Evolutionary conservation across 164 flowering plant genomes (phyloP).

Genomic region (Hamamelis virginiana): DNA sequence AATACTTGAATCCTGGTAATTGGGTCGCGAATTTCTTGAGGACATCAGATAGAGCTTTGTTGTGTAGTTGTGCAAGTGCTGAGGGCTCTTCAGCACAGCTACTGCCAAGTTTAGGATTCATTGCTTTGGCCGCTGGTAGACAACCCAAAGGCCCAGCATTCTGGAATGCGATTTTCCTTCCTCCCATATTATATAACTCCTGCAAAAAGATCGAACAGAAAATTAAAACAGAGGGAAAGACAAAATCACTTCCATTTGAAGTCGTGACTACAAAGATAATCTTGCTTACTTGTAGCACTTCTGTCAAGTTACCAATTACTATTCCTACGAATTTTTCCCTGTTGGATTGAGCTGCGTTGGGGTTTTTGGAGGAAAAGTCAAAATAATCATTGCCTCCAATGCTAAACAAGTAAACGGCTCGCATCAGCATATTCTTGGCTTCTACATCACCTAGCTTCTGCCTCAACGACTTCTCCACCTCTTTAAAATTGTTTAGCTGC

Average conservation of each 20-base stretch:
- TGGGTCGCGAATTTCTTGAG: constrained; percentile 7
- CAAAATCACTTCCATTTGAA: no score
- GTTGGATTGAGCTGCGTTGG: background rate
- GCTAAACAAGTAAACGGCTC: constrained; percentile 28
- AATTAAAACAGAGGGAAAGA: no score
- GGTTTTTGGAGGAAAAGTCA: background rate
- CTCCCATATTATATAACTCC: constrained; percentile 28
- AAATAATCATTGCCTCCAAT: constrained; percentile 29
- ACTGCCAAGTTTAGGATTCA: background rate
- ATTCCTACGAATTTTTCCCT: background rate
- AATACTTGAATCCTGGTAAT: constrained; percentile 29
- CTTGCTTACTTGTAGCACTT: constrained; percentile 22
- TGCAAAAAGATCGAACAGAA: background rate
- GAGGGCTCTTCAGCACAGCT: constrained; percentile 15
- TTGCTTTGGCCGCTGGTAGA: constrained; percentile 18
- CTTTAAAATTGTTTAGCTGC: constrained; percentile 21
- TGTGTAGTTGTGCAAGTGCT: constrained; percentile 26
- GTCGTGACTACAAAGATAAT: no score
- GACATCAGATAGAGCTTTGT: constrained; percentile 12
- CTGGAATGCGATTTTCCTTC: constrained; percentile 29
- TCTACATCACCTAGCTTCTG: constrained; percentile 13
- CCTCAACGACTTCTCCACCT: constrained; percentile 12
- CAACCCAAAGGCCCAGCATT: constrained; percentile 31
- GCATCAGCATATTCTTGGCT: constrained; percentile 4
- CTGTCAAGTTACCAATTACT: constrained; percentile 15